These are phyloP conservation scores for Daldinia sp. DNA, from an alignment of 2,329 filamentous ascomycete species.

Conservation along the genomic window DNA sequence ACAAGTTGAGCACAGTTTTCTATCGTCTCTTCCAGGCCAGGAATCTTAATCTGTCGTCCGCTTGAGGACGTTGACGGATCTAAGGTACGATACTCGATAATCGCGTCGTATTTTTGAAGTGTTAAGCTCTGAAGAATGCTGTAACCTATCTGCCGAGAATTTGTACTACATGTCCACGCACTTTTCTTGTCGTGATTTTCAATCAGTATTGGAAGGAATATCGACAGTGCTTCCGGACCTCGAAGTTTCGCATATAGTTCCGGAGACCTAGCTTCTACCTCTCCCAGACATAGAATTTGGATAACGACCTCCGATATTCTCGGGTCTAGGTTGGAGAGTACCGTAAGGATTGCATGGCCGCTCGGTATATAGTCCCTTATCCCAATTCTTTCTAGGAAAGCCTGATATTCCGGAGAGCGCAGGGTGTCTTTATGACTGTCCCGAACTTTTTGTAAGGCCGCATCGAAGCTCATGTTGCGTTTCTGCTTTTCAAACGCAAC, in stretches of 20 bases:
- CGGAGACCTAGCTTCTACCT: slow-evolving; percentile 43
- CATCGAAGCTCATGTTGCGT: slow-evolving; percentile 20
- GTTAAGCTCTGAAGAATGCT: slow-evolving; percentile 43
- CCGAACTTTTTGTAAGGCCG: slow-evolving; percentile 40
- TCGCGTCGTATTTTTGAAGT: slow-evolving; percentile 11
- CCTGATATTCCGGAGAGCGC: slow-evolving; percentile 28
- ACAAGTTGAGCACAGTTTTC: slow-evolving; percentile 40
- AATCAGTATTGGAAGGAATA: slow-evolving; percentile 53
- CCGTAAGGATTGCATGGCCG: slow-evolving; percentile 39
- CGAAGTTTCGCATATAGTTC: slow-evolving; percentile 17
- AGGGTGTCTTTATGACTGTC: slow-evolving; percentile 43
- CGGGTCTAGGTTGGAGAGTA: slow-evolving; percentile 43
- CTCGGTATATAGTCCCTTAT: slow-evolving; percentile 40
- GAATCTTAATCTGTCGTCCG: slow-evolving; percentile 47
- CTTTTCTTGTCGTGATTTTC: slow-evolving; percentile 51
- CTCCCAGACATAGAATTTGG: slow-evolving; percentile 44
- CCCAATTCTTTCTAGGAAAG: slow-evolving; percentile 41
- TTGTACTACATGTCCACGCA: slow-evolving; percentile 51
- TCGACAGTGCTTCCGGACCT: slow-evolving; percentile 43
- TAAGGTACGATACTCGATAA: slow-evolving; percentile 52
- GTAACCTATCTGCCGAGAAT: slow-evolving; percentile 50
- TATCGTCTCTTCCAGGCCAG: slow-evolving; percentile 30
- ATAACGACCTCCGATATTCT: slow-evolving; percentile 53
- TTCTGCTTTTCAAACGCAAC: slow-evolving; percentile 45
- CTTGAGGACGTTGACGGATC: slow-evolving; percentile 40